Evolutionary conservation across 805 yeast genomes (phyloP).

Genomic region (Lachancea sp.): DNA sequence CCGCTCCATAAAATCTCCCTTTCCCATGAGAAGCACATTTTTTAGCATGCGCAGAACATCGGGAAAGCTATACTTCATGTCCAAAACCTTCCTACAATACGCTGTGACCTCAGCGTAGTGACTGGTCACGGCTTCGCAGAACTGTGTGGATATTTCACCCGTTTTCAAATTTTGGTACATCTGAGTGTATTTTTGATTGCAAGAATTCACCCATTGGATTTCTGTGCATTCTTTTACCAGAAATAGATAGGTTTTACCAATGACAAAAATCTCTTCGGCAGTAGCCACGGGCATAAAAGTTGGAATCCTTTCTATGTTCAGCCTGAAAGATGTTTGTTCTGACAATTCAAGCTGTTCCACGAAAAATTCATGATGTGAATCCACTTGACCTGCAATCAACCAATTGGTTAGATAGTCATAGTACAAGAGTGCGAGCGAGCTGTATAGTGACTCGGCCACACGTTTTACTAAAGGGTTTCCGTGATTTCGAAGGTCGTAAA

Average conservation of each 20-base stretch:
- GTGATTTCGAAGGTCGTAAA: slow-evolving; percentile 45
- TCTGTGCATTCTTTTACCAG: slow-evolving; percentile 62
- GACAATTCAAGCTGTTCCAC: slow-evolving; percentile 24
- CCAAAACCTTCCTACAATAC: slow-evolving; percentile 45
- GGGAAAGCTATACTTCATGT: slow-evolving; percentile 42
- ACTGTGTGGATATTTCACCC: slow-evolving; percentile 6
- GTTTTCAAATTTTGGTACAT: slow-evolving; percentile 11
- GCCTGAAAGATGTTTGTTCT: slow-evolving; percentile 5
- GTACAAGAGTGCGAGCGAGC: slow-evolving; percentile 51
- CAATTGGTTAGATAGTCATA: slow-evolving; percentile 54
- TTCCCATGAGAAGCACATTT: slow-evolving; percentile 60
- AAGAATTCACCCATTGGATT: slow-evolving; percentile 52
- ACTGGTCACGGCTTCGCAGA: slow-evolving; percentile 33
- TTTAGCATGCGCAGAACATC: slow-evolving; percentile 58
- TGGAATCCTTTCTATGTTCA: slow-evolving; percentile 32
- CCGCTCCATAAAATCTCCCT: slow-evolving; percentile 75
- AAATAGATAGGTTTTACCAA: slow-evolving; percentile 68
- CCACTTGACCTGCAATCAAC: slow-evolving; percentile 63
- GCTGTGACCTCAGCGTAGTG: slow-evolving; percentile 50
- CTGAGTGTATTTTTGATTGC: slow-evolving; percentile 28
- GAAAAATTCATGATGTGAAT: slow-evolving; percentile 58
- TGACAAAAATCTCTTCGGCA: slow-evolving; percentile 47
- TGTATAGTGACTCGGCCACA: slow-evolving; percentile 40
- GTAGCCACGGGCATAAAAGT: slow-evolving; percentile 33
- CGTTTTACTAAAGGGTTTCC: slow-evolving; percentile 55